These are phyloP conservation scores for Jamesozyma piceae DNA, from an alignment of 805 yeast genomes.

Conservation along the genomic window DNA sequence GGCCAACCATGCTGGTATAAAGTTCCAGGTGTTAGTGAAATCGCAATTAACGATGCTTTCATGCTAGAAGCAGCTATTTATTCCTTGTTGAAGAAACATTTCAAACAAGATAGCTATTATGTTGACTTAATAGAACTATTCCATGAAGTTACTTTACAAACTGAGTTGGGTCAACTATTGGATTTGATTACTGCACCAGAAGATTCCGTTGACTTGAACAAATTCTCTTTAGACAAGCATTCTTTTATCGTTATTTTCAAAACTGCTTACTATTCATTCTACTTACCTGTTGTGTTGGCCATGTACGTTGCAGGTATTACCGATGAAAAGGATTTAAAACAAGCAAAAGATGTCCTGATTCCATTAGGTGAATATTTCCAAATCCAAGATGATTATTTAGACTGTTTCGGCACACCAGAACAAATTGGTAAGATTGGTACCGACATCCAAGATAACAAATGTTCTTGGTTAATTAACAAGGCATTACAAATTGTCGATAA, in stretches of 20 bases:
- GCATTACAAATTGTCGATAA: constrained; percentile 67
- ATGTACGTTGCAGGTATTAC: constrained; percentile 84
- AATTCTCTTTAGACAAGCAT: constrained; percentile 82
- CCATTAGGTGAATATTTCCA: constrained; percentile 98
- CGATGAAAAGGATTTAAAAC: constrained; percentile 66
- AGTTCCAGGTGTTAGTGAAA: constrained; percentile 68
- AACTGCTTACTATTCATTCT: constrained; percentile 96
- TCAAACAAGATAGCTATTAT: constrained; percentile 72
- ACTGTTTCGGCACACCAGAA: constrained; percentile 94
- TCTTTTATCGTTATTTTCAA: constrained; percentile 92
- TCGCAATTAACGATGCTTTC: constrained; percentile 95
- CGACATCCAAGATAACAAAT: constrained; percentile 95
- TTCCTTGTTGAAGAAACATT: constrained; percentile 77
- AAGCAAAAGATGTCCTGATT: constrained; percentile 76
- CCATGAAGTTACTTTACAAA: constrained; percentile 96
- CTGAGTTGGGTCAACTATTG: constrained; percentile 92
- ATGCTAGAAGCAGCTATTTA: constrained; percentile 95
- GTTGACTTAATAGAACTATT: constrained; percentile 85
- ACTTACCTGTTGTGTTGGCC: constrained; percentile 93
- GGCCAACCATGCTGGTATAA: constrained; percentile 98
- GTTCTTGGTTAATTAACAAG: constrained; percentile 94
- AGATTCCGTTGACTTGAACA: constrained; percentile 78
- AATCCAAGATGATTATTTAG: constrained; percentile 94
- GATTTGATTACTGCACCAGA: constrained; percentile 97
- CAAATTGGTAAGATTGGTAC: constrained; percentile 98